Conservation (phyloP, 2,329 filamentous ascomycete species). For the Fusarium brevicatenulatum region DNA sequence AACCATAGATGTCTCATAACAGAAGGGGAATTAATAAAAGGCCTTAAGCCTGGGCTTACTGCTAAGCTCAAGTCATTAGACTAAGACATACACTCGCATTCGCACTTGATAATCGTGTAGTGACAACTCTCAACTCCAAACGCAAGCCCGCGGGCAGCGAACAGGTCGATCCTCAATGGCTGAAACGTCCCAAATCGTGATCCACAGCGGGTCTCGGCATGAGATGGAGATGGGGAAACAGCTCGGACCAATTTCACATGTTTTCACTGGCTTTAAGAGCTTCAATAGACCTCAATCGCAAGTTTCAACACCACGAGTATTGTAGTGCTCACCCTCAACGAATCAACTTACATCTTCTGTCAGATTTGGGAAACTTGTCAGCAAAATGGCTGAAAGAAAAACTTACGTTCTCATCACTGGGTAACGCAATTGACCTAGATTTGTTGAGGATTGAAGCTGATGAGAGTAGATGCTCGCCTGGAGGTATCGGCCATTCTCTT, state of each 20-base stretch:
- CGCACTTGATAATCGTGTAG: background rate
- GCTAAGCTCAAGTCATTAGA: fast-evolving
- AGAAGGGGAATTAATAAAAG: background rate
- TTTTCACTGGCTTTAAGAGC: background rate
- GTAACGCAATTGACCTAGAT: background rate
- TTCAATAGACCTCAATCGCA: background rate
- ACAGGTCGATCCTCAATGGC: background rate
- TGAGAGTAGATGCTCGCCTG: constrained; percentile 63
- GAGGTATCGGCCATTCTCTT: constrained; percentile 66
- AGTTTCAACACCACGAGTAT: background rate
- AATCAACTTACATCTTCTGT: background rate
- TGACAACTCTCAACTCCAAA: background rate
- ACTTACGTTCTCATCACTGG: constrained; percentile 43
- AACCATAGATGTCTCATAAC: too few relatives aligned
- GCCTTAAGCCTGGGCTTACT: background rate
- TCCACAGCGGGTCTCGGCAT: background rate
- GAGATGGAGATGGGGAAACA: background rate
- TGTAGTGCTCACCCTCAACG: background rate
- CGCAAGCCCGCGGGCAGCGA: background rate
- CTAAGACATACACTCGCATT: background rate
- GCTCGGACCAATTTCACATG: constrained; percentile 2
- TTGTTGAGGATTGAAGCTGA: background rate
- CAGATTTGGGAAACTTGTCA: background rate
- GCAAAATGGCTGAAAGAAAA: constrained; percentile 42
- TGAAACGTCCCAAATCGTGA: background rate